Conservation (phyloP, 345 rosid genomes). For the Populus ilicifolia region DNA sequence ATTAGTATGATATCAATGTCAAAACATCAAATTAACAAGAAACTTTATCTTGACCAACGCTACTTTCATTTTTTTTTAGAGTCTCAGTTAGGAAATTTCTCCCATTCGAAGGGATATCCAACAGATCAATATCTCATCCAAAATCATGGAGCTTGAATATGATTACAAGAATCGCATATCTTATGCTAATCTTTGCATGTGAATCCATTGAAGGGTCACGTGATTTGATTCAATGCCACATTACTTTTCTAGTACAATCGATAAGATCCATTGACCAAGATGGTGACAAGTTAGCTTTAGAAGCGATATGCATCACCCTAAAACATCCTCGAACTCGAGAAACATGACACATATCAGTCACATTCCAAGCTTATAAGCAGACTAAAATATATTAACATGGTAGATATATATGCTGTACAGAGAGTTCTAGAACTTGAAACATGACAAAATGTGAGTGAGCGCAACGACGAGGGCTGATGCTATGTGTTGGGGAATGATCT, state of each 20-base stretch:
- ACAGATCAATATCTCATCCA: neutral
- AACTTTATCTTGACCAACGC: constrained; percentile 21
- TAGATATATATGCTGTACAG: neutral
- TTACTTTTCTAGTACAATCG: neutral
- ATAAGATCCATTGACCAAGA: constrained; percentile 12
- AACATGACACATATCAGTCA: constrained; percentile 17
- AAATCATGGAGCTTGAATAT: constrained; percentile 17
- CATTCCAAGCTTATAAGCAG: neutral
- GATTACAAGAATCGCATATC: constrained; percentile 20
- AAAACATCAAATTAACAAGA: neutral
- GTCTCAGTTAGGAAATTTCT: neutral
- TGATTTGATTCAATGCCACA: constrained; percentile 32
- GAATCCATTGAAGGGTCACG: constrained; percentile 38
- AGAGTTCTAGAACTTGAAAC: neutral
- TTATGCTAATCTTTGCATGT: constrained; percentile 42
- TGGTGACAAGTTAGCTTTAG: constrained; percentile 11
- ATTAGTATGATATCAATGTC: neutral
- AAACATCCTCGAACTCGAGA: constrained; percentile 19
- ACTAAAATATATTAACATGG: neutral
- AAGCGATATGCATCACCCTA: neutral
- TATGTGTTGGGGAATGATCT: neutral
- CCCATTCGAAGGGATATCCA: constrained; percentile 28
- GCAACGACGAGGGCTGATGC: neutral
- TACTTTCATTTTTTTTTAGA: neutral
- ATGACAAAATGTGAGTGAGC: constrained; percentile 19